Evolutionary conservation across 768 basidiomycete genomes (phyloP), one percentile per base, ranked within the genome.

Genomic region (Porpolomopsis calyptriformis): DNA sequence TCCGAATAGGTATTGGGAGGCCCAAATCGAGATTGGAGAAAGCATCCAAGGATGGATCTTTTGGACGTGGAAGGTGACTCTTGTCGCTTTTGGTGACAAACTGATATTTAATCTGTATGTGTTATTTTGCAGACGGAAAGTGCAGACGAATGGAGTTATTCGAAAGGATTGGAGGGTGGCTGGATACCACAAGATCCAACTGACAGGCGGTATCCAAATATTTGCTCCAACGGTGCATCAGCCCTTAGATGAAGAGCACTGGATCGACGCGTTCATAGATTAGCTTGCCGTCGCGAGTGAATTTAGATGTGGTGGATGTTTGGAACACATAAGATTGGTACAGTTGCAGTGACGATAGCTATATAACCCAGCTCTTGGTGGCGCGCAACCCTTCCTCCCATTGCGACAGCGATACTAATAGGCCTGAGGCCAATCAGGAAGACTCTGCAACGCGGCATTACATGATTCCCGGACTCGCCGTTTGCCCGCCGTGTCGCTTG

Each of bases 121-220:
- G 29, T 9, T 10, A 11, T 31, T 31, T 7, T 43, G 10, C 45
- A 80, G 75, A 68, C 76, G 4, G 83, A 85, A 61, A 74, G 72
- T 50, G 78, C 77, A 11, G 80, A 83, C 58, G 79, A 85, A 51
- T 85, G 80, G 82, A 82, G 80, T 55, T 87, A 87, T 57, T 73
- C 78, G 61, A 77, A 72, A 53, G 84, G 85, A 3, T 59, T 86
- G 10, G 70, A 78, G 58, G 81, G 79, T 26, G 85, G 84, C 43
- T 87, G 82, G 83, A 85, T 86, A 50, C 82, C 85, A 11, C 68
- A 72, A 48, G 72, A 85, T 57, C 80, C 82, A 4, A 73, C 76
- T n/a, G 60, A 83, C 50, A 69, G 79, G 50, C 55, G 72, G 53
- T 84, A 81, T 57, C 82, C 81, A 9, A 64, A 76, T 52, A 69